phyloP scores from a whole-genome alignment of 2,329 filamentous ascomycete genomes.

The Diaporthe ampelina region DNA sequence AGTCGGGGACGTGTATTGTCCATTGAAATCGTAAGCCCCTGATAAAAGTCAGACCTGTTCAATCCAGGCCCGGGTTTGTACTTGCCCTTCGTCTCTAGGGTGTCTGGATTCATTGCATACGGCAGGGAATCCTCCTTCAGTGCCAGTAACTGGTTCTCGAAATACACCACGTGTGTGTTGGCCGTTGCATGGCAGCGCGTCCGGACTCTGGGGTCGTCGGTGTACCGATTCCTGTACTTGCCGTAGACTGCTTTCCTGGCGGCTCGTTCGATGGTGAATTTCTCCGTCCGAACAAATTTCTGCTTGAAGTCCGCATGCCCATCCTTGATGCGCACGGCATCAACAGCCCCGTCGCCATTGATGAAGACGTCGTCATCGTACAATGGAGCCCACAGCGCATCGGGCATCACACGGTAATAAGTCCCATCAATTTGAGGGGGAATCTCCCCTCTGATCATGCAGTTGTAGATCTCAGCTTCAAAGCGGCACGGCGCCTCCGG shows the following conservation, averaged over 20 bases:
- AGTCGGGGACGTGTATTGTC: conserved; percentile 62
- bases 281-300: conserved; percentile 35
- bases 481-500: conserved; percentile 31
- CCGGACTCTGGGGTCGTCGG: conserved; percentile 36
- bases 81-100: conserved; percentile 62
- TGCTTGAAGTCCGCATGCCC: conserved; percentile 38
- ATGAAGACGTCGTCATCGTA: conserved; percentile 35
- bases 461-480: conserved; percentile 35
- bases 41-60: not conserved
- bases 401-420: conserved; percentile 36
- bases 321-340: conserved; percentile 37
- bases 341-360: conserved; percentile 33
- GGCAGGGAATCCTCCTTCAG: conserved; percentile 68
- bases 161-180: conserved; percentile 72
- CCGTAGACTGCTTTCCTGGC: conserved; percentile 28
- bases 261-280: conserved; percentile 27
- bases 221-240: conserved; percentile 35
- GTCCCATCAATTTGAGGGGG: conserved; percentile 36
- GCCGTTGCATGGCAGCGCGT: conserved; percentile 68
- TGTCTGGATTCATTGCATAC: conserved; percentile 63
- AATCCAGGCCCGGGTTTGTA: not conserved
- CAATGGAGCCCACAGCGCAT: conserved; percentile 21
- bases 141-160: conserved; percentile 66
- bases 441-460: conserved; percentile 31
- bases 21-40: conserved; percentile 61